Evolutionary conservation across 139 green algal genomes (phyloP).

Genomic region (Chlorella sp.): DNA sequence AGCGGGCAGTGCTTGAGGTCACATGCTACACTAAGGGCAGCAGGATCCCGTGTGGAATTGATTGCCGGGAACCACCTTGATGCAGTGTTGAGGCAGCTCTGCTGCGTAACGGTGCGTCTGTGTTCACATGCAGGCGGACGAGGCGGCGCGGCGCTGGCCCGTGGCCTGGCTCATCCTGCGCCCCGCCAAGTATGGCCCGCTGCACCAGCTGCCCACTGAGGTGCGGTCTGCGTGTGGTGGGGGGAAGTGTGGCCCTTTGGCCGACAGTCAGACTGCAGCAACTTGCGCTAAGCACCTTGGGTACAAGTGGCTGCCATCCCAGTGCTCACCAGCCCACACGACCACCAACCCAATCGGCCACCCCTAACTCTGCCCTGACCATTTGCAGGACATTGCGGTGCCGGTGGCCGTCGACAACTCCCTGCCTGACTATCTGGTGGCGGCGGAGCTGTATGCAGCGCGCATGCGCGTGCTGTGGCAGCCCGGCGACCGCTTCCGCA

Average conservation of each 20-base stretch:
- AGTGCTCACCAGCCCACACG: too few relatives aligned
- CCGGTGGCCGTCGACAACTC: slow-evolving; percentile 59
- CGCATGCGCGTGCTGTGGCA: slow-evolving; percentile 66
- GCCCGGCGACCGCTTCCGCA: slow-evolving; percentile 76
- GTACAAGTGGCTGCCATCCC: too few relatives aligned
- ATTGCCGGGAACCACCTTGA: too few relatives aligned
- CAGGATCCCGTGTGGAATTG: too few relatives aligned
- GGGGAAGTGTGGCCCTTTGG: too few relatives aligned
- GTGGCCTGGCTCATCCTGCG: slow-evolving; percentile 84
- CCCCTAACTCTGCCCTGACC: background rate
- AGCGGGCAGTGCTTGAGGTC: too few relatives aligned
- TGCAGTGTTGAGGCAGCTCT: too few relatives aligned
- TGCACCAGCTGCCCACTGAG: slow-evolving; percentile 38
- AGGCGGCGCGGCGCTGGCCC: slow-evolving; percentile 26
- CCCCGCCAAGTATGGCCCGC: slow-evolving; percentile 41
- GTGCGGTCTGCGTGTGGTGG: too few relatives aligned
- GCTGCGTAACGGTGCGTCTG: too few relatives aligned
- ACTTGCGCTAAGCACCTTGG: too few relatives aligned
- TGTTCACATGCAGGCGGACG: background rate
- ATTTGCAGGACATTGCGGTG: slow-evolving; percentile 49
- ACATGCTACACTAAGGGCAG: too few relatives aligned
- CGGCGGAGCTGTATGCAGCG: slow-evolving; percentile 56
- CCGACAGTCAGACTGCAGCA: too few relatives aligned
- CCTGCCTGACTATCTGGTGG: slow-evolving; percentile 85
- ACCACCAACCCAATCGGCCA: background rate